A percentile compares a stretch with the other conserved stretches of the same genome.
These are phyloP conservation scores for Entamoeba histolytica DNA, from an alignment of 208 protist species.

Conservation along the genomic window DNA sequence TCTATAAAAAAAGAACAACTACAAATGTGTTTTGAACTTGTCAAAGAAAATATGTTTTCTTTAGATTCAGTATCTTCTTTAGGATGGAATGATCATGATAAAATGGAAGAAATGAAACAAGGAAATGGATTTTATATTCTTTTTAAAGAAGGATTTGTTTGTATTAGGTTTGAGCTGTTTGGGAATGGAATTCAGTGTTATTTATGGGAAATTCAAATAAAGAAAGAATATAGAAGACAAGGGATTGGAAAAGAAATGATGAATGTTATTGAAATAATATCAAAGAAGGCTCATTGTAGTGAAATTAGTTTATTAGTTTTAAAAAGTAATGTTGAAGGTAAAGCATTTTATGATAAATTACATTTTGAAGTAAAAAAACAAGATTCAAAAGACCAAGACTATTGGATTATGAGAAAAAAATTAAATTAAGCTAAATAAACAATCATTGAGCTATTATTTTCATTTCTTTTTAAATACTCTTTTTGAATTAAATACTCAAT, in stretches of 20 bases:
- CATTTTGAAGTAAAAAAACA: neutral
- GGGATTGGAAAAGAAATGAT: neutral
- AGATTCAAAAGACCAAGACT: neutral
- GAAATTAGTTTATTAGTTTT: neutral
- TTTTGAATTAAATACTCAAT: too few relatives aligned
- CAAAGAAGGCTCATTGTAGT: neutral
- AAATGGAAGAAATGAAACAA: neutral
- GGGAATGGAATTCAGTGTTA: neutral
- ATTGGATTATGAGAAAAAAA: neutral
- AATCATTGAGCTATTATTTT: too few relatives aligned
- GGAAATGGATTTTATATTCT: neutral
- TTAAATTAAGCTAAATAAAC: neutral
- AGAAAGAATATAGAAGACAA: neutral
- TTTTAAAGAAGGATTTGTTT: neutral
- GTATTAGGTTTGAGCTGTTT: neutral
- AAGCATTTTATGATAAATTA: neutral
- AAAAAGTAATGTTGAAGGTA: neutral
- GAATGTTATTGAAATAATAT: neutral
- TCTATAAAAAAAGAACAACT: too few relatives aligned
- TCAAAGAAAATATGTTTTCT: neutral
- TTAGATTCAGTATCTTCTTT: neutral
- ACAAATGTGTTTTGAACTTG: neutral
- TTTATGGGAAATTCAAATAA: neutral
- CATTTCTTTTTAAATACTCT: too few relatives aligned
- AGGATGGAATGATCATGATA: neutral